phyloP scores from a whole-genome alignment of 331 rosid genomes.

The Dryas integrifolia region DNA sequence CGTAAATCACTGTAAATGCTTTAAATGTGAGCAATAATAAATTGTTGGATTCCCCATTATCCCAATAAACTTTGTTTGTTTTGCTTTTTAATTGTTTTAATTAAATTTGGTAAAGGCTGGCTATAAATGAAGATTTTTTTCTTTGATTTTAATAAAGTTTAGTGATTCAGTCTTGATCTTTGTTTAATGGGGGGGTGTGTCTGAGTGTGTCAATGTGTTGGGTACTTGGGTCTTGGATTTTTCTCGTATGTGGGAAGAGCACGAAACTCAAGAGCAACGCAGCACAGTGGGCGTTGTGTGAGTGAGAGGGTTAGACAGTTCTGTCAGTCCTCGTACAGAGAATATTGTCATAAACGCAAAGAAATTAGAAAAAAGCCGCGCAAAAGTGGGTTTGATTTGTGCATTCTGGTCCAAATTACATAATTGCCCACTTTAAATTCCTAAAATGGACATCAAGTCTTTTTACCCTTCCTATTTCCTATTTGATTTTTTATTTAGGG shows the following conservation, averaged over 20 bases:
- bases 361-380: constrained; percentile 38
- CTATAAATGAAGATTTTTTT: neutral
- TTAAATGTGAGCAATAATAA: constrained; percentile 28
- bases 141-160: too few relatives aligned
- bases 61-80: constrained; percentile 22
- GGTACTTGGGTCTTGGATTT: constrained; percentile 26
- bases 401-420: neutral
- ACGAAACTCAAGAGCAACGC: constrained; percentile 22
- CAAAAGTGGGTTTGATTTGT: constrained; percentile 40
- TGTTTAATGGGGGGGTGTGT: neutral
- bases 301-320: neutral
- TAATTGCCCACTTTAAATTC: neutral
- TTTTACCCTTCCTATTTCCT: too few relatives aligned
- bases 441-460: too few relatives aligned
- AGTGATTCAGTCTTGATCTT: neutral
- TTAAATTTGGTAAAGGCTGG: neutral
- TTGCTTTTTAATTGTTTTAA: neutral
- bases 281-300: constrained; percentile 8
- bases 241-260: constrained; percentile 26
- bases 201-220: neutral
- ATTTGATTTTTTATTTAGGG: too few relatives aligned
- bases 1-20: constrained; percentile 26
- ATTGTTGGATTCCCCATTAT: constrained; percentile 16
- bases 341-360: constrained; percentile 54
- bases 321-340: constrained; percentile 49